Base-by-base conservation (phyloP, 2,329 filamentous ascomycete species). In the Cladosporium oxysporum region DNA sequence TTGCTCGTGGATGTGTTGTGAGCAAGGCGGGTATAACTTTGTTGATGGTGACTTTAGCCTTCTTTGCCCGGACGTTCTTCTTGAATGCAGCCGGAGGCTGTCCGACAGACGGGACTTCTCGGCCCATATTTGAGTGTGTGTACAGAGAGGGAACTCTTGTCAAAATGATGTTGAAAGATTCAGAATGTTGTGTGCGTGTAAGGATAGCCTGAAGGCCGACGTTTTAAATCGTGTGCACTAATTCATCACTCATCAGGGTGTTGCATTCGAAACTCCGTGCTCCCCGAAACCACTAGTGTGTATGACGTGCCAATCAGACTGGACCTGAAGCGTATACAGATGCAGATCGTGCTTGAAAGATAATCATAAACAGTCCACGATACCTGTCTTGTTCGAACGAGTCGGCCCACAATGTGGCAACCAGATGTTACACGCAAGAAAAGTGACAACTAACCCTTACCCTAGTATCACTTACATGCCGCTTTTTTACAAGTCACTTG, bases 11-110 rank as follows among this genome's bases (percentile, higher is more conserved):
- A 69, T 85, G 83, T 2, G 83, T 80, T 0, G 80, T 76, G 1
- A 89, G 76, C 10, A 88, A 76, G 0, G 83, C 78, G 1, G 87
- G 87, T 12, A 90, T 83, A n/a, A 81, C 79, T 71, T 84, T 84
- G 74, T 88, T 87, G 66, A 88, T 75, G 2, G 87, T 87, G 10
- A 83, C 79, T 62, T 83, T 84, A n/a, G 74, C 74, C 70, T 72
- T 69, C 65, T 66, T 69, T 44, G 74, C 69, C 18, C 73, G 69
- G 60, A 71, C 71, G 21, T 65, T 67, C 33, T 74, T 72, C 18
- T 71, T 70, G 58, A 69, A 72, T 7, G 62, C 62, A 31, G 68
- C 67, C 2, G 69, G 69, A 29, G 63, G 67, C 47, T 70, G 62
- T 33, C 69, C 69, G 52, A 69, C 49, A 12, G 71, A 70, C 16